phyloP scores from a whole-genome alignment of 169 alveolate species.

The Toxoplasma gondii region DNA sequence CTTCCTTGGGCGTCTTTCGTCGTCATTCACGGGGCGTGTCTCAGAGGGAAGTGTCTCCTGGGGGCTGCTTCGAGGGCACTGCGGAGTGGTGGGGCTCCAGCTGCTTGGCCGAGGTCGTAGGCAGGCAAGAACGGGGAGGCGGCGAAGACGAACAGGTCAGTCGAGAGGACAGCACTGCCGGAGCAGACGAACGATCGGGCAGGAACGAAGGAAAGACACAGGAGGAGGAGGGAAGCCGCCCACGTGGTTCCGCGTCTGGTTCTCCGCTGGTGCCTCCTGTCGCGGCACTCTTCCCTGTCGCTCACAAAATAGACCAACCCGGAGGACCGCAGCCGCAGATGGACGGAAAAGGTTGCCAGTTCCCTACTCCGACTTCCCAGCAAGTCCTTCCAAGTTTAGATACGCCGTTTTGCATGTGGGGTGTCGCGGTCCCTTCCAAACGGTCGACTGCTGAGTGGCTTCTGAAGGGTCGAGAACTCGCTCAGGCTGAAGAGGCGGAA shows the following conservation, averaged over 20 bases:
- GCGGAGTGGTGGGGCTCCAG: neutral
- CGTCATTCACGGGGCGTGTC: neutral
- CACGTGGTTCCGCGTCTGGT: too few species aligned
- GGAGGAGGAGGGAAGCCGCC: too few species aligned
- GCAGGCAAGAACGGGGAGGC: neutral
- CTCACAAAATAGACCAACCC: too few species aligned
- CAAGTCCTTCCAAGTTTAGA: slow-evolving; percentile 15
- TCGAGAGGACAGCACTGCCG: neutral
- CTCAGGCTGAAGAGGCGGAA: neutral
- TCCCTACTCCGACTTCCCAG: slow-evolving; percentile 5
- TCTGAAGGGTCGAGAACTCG: neutral
- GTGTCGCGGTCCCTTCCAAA: slow-evolving; percentile 12
- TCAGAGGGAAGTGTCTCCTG: neutral
- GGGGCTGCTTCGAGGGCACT: slow-evolving; percentile 5
- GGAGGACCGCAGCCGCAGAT: too few species aligned
- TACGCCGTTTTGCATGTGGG: slow-evolving; percentile 37
- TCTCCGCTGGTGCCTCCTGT: too few species aligned
- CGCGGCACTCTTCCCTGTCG: too few species aligned
- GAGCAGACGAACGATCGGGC: neutral
- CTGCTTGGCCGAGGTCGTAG: slow-evolving; percentile 4
- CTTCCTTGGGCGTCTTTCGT: slow-evolving; percentile 53
- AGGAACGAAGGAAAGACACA: too few species aligned
- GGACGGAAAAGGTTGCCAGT: neutral
- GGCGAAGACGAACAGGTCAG: neutral
- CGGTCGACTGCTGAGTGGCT: neutral